phyloP scores from a whole-genome alignment of 257 asterid genomes.

The Anisodus tanguticus region DNA sequence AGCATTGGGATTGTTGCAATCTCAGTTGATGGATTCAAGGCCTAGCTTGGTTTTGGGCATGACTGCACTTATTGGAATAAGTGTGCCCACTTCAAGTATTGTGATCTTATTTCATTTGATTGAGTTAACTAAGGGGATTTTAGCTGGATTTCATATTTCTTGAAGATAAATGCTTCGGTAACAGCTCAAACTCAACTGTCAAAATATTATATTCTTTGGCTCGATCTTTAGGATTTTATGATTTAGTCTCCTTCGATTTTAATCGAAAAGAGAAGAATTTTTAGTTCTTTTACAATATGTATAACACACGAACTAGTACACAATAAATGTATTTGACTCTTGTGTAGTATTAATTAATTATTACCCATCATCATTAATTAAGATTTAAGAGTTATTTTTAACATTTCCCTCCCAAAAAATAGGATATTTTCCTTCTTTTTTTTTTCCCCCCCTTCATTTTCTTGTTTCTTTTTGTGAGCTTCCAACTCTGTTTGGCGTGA shows the following conservation, averaged over 20 bases:
- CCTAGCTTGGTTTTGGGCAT: constrained; percentile 48
- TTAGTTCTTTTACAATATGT: no score
- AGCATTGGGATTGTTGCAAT: constrained; percentile 46
- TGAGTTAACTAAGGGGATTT: constrained; percentile 32
- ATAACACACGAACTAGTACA: background rate
- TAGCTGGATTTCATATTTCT: constrained; percentile 23
- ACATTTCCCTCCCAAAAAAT: no score
- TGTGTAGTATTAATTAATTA: no score
- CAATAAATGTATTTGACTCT: background rate
- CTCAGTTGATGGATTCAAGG: constrained; percentile 39
- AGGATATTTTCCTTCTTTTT: no score
- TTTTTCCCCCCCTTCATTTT: no score
- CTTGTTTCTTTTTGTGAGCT: no score
- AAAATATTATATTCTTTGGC: background rate
- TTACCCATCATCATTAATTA: no score
- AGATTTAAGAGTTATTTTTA: no score
- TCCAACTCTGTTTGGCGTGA: no score
- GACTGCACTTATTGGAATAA: constrained; percentile 34
- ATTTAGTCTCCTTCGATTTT: no score
- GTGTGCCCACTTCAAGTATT: constrained; percentile 38
- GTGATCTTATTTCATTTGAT: constrained; percentile 35
- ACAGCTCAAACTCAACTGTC: background rate
- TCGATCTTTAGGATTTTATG: no score
- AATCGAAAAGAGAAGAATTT: no score
- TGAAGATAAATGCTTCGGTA: background rate